phyloP scores from a whole-genome alignment of 345 rosid genomes.

The Durio zibethinus region DNA sequence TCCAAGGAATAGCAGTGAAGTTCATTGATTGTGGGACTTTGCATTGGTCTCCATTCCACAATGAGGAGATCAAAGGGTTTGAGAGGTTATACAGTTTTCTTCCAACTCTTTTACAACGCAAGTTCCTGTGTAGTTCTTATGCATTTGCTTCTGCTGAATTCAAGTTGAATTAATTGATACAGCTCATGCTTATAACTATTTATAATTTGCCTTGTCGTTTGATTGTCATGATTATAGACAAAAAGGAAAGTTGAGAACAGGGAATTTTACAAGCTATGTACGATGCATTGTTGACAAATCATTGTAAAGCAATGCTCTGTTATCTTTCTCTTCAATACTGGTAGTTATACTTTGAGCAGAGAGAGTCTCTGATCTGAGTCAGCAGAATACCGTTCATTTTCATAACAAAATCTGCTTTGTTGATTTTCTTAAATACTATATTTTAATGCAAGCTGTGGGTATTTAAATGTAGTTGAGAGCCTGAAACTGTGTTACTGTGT shows the following conservation, averaged over 20 bases:
- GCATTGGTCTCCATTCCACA: background rate
- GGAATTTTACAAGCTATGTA: background rate
- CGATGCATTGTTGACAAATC: background rate
- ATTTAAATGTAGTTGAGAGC: background rate
- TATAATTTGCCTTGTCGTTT: background rate
- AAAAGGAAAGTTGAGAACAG: background rate
- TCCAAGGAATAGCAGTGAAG: background rate
- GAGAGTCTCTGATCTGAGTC: background rate
- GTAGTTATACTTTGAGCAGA: background rate
- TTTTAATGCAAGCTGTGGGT: background rate
- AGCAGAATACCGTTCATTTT: no score
- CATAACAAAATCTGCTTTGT: background rate
- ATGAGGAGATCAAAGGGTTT: background rate
- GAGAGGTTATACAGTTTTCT: background rate
- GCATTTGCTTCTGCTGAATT: background rate
- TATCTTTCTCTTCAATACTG: background rate
- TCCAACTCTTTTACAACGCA: background rate
- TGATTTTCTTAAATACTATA: background rate
- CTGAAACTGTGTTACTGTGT: background rate
- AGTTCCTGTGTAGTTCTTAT: background rate
- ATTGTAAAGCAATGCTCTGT: background rate
- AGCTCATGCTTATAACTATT: background rate
- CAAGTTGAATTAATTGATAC: background rate
- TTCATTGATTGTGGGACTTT: background rate
- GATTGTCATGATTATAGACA: background rate